Evolutionary conservation across 106 monocot species (phyloP).

Genomic region (Narthecium ossifragum): DNA sequence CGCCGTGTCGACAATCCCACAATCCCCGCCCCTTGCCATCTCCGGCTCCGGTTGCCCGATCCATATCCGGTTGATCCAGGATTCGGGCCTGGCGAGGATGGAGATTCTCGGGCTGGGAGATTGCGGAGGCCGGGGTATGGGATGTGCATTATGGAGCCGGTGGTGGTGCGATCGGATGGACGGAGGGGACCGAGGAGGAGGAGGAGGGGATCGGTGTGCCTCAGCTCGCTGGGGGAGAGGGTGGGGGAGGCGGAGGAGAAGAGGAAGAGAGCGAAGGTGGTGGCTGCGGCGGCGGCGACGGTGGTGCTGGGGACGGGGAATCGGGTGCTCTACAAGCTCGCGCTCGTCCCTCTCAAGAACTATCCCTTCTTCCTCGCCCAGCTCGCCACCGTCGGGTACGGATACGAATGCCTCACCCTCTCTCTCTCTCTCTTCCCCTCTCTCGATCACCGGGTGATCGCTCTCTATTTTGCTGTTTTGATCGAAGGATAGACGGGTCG

Average conservation of each 20-base stretch:
- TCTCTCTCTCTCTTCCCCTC: not conserved
- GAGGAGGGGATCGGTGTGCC: slow-evolving; percentile 12
- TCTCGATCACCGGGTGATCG: not conserved
- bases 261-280: slow-evolving; percentile 38
- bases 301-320: slow-evolving; percentile 71
- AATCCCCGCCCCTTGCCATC: too few relatives aligned
- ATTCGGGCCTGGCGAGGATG: too few relatives aligned
- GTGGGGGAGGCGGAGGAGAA: slow-evolving; percentile 17
- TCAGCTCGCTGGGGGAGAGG: slow-evolving; percentile 26
- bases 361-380: slow-evolving; percentile 98
- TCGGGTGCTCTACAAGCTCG: slow-evolving; percentile 82
- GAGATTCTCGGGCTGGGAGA: not conserved
- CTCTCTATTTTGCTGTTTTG: slow-evolving; percentile 6
- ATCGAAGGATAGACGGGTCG: not conserved
- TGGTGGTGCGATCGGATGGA: not conserved
- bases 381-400: slow-evolving; percentile 85
- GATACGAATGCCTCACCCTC: not conserved
- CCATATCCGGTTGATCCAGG: too few relatives aligned
- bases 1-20: too few relatives aligned
- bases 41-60: too few relatives aligned
- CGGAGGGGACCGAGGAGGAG: not conserved
- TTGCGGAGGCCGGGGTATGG: not conserved
- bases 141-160: not conserved
- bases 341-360: slow-evolving; percentile 72
- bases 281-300: slow-evolving; percentile 54